Base-by-base conservation (phyloP, 768 basidiomycete genomes). In the Porpolomopsis calyptriformis region DNA sequence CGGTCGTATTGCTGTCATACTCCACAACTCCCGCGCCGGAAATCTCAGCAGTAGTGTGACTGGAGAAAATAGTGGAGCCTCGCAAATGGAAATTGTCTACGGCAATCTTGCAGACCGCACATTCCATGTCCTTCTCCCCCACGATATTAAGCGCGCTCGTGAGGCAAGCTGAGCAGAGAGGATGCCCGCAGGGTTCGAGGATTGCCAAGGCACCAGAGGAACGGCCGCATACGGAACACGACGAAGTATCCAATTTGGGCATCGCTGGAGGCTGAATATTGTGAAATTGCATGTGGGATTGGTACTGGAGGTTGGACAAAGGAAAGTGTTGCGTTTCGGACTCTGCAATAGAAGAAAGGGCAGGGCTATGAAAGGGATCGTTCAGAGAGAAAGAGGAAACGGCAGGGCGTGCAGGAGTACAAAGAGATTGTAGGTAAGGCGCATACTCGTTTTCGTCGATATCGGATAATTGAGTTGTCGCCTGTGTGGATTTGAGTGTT, bases 101-200 rank as follows among this genome's bases (percentile, higher is more conserved):
- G 26, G 76, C 73, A 33, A 60, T 62, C 54, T 80, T 80, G 64
- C 87, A 91, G 24, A 86, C 81, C 14, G 84, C 81, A 51, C 88
- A 91, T 49, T 80, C 76, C 76, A 90, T 85, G 48, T 85, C 82
- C 58, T 89, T 90, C 62, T 91, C 87, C 5, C 87, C 87, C 14
- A 89, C 88, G 43, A 90, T 90, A 53, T 91, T 91, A 43, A 91
- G 69, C 6, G 85, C 84, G 42, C 85, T 87, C 1, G 88, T 91
- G 46, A 91, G 70, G 57, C 88, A 91, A 8, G 73, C 72, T 2
- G 85, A 83, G 58, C 88, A 91, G 1, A 90, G 67, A 1, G 81
- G 72, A 59, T 91, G 88, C 4, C 65, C 58, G 61, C 88, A 91
- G 0, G 88, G 87, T 19, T 75, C 71, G 16, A 91, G 72, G 49